phyloP scores from a whole-genome alignment of 139 green algal species.

The Axilococcus clingmanii region DNA sequence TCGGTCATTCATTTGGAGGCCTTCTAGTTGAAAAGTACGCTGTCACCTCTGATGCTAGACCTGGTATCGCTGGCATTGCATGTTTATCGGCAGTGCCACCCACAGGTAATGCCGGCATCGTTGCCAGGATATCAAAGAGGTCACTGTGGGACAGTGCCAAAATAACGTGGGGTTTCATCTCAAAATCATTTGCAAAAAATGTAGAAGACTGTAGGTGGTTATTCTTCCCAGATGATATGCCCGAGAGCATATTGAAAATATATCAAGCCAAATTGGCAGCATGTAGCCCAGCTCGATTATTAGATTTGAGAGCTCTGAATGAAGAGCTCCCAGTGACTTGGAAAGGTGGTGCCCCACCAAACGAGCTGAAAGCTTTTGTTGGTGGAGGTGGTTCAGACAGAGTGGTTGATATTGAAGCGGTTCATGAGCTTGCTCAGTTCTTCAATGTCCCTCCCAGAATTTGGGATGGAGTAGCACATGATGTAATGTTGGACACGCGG shows the following conservation, averaged over 20 bases:
- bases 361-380: slow-evolving; percentile 37
- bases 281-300: slow-evolving; percentile 29
- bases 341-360: too few relatives aligned
- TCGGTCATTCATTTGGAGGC: slow-evolving; percentile 76
- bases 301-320: slow-evolving; percentile 44
- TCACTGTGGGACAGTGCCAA: slow-evolving; percentile 31
- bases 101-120: slow-evolving; percentile 50
- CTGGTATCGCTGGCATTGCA: slow-evolving; percentile 35
- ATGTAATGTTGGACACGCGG: slow-evolving; percentile 76
- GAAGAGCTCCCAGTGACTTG: slow-evolving; percentile 38
- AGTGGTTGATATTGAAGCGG: slow-evolving; percentile 44
- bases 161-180: slow-evolving; percentile 68
- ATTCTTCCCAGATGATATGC: slow-evolving; percentile 64
- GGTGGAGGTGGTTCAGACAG: slow-evolving; percentile 45
- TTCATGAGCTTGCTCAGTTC: slow-evolving; percentile 36
- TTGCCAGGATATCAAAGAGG: slow-evolving; percentile 17
- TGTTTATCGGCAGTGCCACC: slow-evolving; percentile 51
- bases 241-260: slow-evolving; percentile 34
- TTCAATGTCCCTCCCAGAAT: slow-evolving; percentile 38
- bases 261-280: slow-evolving; percentile 43
- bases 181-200: slow-evolving; percentile 39
- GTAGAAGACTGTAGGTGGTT: slow-evolving; percentile 32
- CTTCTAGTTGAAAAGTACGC: slow-evolving; percentile 66
- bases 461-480: slow-evolving; percentile 58
- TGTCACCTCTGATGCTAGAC: background rate